Base-by-base conservation (phyloP, 192 early-diverging fungal species). In the Kickxella alabastrina region DNA sequence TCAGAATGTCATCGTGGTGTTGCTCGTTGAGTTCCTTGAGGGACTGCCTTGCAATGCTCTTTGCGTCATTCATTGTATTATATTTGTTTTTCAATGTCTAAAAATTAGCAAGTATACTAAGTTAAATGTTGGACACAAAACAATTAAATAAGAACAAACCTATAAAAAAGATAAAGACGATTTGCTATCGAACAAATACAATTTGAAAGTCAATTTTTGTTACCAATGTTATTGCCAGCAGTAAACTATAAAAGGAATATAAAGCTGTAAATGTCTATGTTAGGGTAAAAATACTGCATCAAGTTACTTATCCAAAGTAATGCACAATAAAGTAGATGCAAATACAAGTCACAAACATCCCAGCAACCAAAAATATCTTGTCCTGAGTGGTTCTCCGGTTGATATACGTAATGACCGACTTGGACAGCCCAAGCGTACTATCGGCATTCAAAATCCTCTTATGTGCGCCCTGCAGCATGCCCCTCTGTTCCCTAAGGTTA, bases 371-470 rank as follows among this genome's bases (percentile, higher is more conserved):
- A 31, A 76, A 50, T 15, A 76, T 54, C 59, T 76, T 76, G 46
- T 76, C 73, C 58, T 76, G 73, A 1, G 73, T 59, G 9, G 73
- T 76, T 13, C 73, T 32, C 12, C 73, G 52, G 23, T 76, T 69
- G 26, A 76, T 76, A 24, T 68, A 55, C 25, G 43, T 65, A 28
- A 76, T 76, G 7, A 76, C 73, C 12, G 61, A 50, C 4, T 47
- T 58, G 18, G 73, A 76, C 26, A 76, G 38, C 13, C 73, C 73
- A 38, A 76, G 52, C 6, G 66, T 76, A 14, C 42, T 56, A 14
- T 57, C 66, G 14, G 62, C 73, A 38, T 65, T 76, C 39, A 68
- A 23, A 13, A 76, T 55, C 37, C 62, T 57, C 21, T 32, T 54
- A n/a, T 60, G 66, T 10, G 73, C 61, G 21, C 52, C 47, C 10